Evolutionary conservation across 1,139 yeast species (phyloP).

Genomic region (Pichia sp.): DNA sequence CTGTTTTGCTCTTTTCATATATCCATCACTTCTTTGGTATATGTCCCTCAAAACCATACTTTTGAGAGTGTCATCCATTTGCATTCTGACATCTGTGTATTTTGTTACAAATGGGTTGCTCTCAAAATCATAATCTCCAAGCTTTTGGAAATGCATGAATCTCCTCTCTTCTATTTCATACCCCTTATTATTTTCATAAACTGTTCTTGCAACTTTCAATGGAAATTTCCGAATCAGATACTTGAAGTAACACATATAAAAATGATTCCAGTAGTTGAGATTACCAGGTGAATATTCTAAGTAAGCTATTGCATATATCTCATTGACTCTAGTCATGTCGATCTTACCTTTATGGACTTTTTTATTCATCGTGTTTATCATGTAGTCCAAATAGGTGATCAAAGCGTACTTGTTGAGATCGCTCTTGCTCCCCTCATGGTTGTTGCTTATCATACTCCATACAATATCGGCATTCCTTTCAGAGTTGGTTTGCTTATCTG

Average conservation of each 20-base stretch:
- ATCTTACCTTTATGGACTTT: not conserved
- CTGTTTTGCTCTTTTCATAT: constrained; percentile 19
- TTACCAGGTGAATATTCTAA: constrained; percentile 16
- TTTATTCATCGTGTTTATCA: constrained; percentile 21
- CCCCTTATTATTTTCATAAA: constrained; percentile 23
- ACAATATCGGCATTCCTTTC: constrained; percentile 18
- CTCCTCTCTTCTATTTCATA: not conserved
- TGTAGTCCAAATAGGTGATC: constrained; percentile 28
- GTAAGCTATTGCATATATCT: constrained; percentile 22
- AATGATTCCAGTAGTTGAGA: constrained; percentile 30
- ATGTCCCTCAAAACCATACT: constrained; percentile 29
- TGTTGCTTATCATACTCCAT: constrained; percentile 28
- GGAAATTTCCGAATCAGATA: constrained; percentile 28
- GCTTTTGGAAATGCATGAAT: constrained; percentile 17
- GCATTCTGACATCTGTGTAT: constrained; percentile 24
- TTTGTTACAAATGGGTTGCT: constrained; percentile 30
- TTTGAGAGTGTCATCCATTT: constrained; percentile 18
- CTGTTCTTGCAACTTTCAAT: constrained; percentile 19
- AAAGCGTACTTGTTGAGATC: constrained; percentile 25
- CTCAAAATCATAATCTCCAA: constrained; percentile 18
- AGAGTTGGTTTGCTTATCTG: not conserved
- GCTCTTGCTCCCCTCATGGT: constrained; percentile 8
- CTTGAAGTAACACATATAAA: constrained; percentile 30
- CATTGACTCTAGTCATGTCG: constrained; percentile 25
- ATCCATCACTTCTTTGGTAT: constrained; percentile 23